Evolutionary conservation across 2,329 filamentous ascomycete genomes (phyloP), one percentile per base, ranked within the genome.

Genomic region (Ophiostoma montium): DNA sequence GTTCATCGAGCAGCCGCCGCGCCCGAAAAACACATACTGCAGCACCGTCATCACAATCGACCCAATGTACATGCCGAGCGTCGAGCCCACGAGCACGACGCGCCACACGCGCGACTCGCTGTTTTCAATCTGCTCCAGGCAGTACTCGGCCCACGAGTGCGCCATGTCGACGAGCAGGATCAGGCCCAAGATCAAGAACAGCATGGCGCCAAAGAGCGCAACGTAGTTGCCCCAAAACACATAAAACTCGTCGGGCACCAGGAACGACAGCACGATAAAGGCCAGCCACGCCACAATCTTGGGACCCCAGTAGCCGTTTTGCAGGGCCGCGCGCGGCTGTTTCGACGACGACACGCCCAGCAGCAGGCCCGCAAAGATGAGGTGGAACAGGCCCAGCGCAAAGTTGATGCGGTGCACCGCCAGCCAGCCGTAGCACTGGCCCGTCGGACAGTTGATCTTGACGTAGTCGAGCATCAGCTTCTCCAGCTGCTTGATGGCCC

Each of bases 221-320:
- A 96, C 78, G 62, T 95, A 96, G 65, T 94, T 94, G 55, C 92
- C 92, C 82, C 88, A 98, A 56, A 94, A 79, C 60, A 94, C 79
- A 69, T 95, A 96, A 73, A 98, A 96, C 27, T 71, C 72, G 61
- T 98, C 90, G 15, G 92, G 92, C 50, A 98, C 95, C 60, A 98
- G 78, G 71, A 96, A 98, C 23, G 89, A 94, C 51, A 94, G 63
- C 52, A 95, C 86, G 52, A 96, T 80, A 57, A 96, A 77, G 13
- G 74, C 79, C 46, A 95, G 62, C 92, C 92, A 98, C 47, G 81
- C 78, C 52, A 95, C 78, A 51, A 98, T 75, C 69, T 98, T 98
- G 42, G 92, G 92, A 2, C 89, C 92, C 92, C 92, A 98, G 67
- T 87, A 98, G n/a, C 90, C 92, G 67, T 98, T 98, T 63, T 98